phyloP scores from a whole-genome alignment of 192 early-diverging fungal genomes.

The Chytriomyces hyalinus region DNA sequence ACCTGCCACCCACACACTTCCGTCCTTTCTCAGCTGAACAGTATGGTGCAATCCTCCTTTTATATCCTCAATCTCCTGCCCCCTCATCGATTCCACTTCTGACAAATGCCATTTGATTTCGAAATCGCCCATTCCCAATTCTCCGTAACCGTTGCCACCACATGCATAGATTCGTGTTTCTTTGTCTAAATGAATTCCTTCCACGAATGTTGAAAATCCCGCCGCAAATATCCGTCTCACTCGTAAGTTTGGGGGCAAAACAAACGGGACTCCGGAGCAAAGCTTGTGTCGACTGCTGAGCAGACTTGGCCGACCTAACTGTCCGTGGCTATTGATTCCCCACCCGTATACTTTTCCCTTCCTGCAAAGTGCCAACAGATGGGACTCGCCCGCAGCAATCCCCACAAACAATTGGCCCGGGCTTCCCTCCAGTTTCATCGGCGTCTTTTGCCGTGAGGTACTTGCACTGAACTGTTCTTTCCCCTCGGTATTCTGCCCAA shows the following conservation, averaged over 20 bases:
- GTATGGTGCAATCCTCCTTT: slow-evolving; percentile 37
- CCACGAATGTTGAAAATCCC: slow-evolving; percentile 30
- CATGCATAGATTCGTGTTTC: slow-evolving; percentile 11
- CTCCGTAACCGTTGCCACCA: slow-evolving; percentile 37
- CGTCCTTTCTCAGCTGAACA: slow-evolving; percentile 11
- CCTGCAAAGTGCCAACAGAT: slow-evolving; percentile 19
- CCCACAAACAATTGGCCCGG: neutral
- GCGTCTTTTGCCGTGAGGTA: neutral
- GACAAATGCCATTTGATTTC: neutral
- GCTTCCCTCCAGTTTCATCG: neutral
- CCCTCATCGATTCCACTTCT: neutral
- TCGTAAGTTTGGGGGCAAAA: neutral
- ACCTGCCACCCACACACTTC: slow-evolving; percentile 34
- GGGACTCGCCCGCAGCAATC: slow-evolving; percentile 33
- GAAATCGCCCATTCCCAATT: slow-evolving; percentile 33
- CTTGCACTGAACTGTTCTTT: slow-evolving; percentile 5
- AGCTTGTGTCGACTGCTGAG: neutral
- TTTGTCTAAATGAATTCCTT: neutral
- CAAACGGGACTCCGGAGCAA: neutral
- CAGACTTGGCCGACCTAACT: slow-evolving; percentile 26
- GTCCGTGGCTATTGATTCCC: slow-evolving; percentile 33
- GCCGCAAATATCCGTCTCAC: neutral
- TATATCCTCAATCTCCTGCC: slow-evolving; percentile 12
- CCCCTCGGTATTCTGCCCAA: neutral
- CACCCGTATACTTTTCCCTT: slow-evolving; percentile 25